Base-by-base conservation (phyloP, 2,329 filamentous ascomycete genomes). In the Penicillium sp. region DNA sequence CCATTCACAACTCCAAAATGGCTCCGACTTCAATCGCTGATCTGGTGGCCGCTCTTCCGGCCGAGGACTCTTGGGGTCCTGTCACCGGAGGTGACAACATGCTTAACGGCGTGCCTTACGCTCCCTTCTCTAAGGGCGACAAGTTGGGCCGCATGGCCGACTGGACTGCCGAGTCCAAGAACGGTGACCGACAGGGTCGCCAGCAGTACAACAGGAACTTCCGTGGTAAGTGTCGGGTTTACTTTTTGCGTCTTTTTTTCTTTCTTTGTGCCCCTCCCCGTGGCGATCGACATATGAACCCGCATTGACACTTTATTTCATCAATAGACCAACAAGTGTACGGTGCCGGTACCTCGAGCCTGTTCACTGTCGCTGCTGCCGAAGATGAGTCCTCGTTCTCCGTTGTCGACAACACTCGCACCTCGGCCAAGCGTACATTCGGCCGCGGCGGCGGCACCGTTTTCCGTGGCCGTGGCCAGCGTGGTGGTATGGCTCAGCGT, bases 101-200 rank as follows among this genome's bases (percentile, higher is more conserved):
- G 56, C 83, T 97, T 67, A 87, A 95, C 71, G 94, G 94, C 71
- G 90, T 97, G 44, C 94, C 94, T 35, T 99, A 96, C 74, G 94
- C 94, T 65, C 94, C 94, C 55, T 99, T 94, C 81, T 96, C 92
- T 63, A 99, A 99, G 78, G 91, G 90, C 72, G 94, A 99, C 80
- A 97, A 96, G 82, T 81, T 99, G 54, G 94, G 94, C 69, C 92
- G 94, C 73, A 97, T 99, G 92, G 94, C 94, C 55, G 94, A 99
- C 80, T 99, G 94, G 94, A 95, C 92, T 16, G 70, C 85, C 43
- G 94, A 96, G 70, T 86, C 89, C 73, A 96, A 96, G 77, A 83
- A 85, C 63, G 68, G 71, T 63, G 79, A 81, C 55, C 80, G 91
- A 67, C 88, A 88, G 62, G 89, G 90, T 56, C 81, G 92, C 70